Evolutionary conservation across 306 rosid species (phyloP), one percentile per base, ranked within the genome.

Genomic region (Quercus berberidifolia): DNA sequence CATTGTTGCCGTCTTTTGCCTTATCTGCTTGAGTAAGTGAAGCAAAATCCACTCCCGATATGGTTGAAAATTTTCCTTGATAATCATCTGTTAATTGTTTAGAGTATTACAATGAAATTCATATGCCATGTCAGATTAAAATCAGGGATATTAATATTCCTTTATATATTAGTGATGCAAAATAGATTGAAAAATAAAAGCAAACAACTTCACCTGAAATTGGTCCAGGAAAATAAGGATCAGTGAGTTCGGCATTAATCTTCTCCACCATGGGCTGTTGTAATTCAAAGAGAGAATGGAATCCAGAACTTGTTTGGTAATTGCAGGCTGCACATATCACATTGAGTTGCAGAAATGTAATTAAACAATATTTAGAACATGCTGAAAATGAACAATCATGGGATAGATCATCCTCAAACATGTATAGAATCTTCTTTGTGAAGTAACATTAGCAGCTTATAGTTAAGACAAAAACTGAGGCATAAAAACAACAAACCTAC

Each of bases 321-420:
- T 81, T 84, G 79, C 83, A 81, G 65, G 89, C 94, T 93, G 88
- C 79, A 83, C 82, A 79, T 49, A 80, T 80, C 68, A 74, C 7
- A 63, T 71, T 23, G 73, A 43, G 60, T 83, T 56, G 56, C 77
- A 71, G 78, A 25, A 73, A 33, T 55, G 67, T 67, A 5, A 71
- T 43, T 35, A 55, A 11, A 23, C 55, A 60, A 63, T 26, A 68
- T 52, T 55, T 35, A 67, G 74, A 77, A 73, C 75, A 74, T 58
- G 46, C 49, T 35, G 41, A 69, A 46, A 58, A 28, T 62, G 79
- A 80, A 43, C 14, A 69, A 20, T 23, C 13, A 73, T 33, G 57
- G 15, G 35, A 49, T 49, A n/a, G 73, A 76, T 55, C 33, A 68
- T 68, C 17, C 20, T n/a, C 20, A 76, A 71, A 58, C 35, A 18